phyloP scores from a whole-genome alignment of 768 basidiomycete genomes.

The Leccinum rimulosum region DNA sequence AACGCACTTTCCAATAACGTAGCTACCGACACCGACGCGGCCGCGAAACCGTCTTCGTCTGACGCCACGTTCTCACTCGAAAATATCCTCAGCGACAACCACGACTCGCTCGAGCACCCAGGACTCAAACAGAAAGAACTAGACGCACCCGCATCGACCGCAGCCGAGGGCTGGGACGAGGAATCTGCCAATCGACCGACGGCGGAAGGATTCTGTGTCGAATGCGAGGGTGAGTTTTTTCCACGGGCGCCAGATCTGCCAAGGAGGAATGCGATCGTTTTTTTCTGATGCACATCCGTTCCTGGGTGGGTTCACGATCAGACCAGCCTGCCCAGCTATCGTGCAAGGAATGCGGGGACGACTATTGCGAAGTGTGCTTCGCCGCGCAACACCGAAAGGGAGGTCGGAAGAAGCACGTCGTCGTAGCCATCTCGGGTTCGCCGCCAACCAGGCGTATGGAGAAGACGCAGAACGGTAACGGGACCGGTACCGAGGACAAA shows the following conservation, averaged over 20 bases:
- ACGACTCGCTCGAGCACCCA: slow-evolving; percentile 61
- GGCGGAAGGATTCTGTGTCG: slow-evolving; percentile 70
- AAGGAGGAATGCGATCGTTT: background rate
- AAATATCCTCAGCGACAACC: slow-evolving; percentile 65
- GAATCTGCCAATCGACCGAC: slow-evolving; percentile 46
- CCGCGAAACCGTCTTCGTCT: background rate
- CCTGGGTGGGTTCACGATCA: slow-evolving; percentile 25
- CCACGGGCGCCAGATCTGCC: background rate
- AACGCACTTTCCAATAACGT: slow-evolving; percentile 16
- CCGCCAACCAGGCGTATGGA: slow-evolving; percentile 5
- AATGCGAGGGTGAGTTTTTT: slow-evolving; percentile 71
- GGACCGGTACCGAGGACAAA: slow-evolving; percentile 5
- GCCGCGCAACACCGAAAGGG: slow-evolving; percentile 84
- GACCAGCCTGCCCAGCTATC: slow-evolving; percentile 80
- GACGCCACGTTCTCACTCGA: slow-evolving; percentile 52
- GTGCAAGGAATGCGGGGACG: slow-evolving; percentile 71
- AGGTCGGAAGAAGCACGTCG: slow-evolving; percentile 60
- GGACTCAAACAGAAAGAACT: slow-evolving; percentile 31
- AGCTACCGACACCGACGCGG: slow-evolving; percentile 14
- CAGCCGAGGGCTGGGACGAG: slow-evolving; percentile 65
- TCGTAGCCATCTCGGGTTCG: slow-evolving; percentile 42
- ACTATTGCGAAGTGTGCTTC: slow-evolving; percentile 85
- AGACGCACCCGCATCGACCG: slow-evolving; percentile 30
- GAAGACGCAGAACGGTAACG: slow-evolving; percentile 16
- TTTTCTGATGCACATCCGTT: background rate